phyloP scores from a whole-genome alignment of 2,329 filamentous ascomycete species.

The Cadophora sp. region DNA sequence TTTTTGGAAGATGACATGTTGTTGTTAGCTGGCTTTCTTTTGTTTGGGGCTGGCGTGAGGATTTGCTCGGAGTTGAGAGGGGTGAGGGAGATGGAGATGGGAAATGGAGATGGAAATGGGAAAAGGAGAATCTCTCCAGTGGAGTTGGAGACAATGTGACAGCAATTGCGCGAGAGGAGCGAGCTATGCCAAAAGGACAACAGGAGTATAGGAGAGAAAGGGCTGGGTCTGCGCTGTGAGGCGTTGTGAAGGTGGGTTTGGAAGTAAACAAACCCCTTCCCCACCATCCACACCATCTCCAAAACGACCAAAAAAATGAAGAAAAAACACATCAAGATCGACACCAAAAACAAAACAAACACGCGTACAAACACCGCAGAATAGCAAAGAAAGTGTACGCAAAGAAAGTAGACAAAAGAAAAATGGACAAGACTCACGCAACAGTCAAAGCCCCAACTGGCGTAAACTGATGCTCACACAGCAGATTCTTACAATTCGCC shows the following conservation, averaged over 20 bases:
- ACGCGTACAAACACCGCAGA: too few relatives aligned
- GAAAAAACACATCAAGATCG: too few relatives aligned
- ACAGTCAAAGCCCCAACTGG: neutral
- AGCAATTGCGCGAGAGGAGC: too few relatives aligned
- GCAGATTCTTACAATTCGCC: conserved; percentile 11
- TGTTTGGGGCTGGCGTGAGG: neutral
- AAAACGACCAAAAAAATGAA: too few relatives aligned
- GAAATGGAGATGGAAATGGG: neutral
- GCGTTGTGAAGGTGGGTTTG: neutral
- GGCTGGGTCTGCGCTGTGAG: too few relatives aligned
- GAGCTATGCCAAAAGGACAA: too few relatives aligned
- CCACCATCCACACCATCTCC: neutral
- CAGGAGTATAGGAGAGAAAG: too few relatives aligned
- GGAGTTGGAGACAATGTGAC: neutral
- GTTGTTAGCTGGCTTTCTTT: neutral
- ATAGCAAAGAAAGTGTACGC: too few relatives aligned
- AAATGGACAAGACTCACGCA: neutral
- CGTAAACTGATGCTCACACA: conserved; percentile 13
- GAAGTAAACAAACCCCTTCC: neutral
- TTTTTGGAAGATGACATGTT: neutral
- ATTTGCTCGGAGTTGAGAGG: neutral
- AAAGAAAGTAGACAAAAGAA: neutral
- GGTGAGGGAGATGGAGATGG: neutral
- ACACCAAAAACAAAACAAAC: too few relatives aligned
- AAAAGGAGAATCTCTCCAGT: neutral